Evolutionary conservation across 2,329 filamentous ascomycete genomes (phyloP).

Genomic region (Biscogniauxia sp.): DNA sequence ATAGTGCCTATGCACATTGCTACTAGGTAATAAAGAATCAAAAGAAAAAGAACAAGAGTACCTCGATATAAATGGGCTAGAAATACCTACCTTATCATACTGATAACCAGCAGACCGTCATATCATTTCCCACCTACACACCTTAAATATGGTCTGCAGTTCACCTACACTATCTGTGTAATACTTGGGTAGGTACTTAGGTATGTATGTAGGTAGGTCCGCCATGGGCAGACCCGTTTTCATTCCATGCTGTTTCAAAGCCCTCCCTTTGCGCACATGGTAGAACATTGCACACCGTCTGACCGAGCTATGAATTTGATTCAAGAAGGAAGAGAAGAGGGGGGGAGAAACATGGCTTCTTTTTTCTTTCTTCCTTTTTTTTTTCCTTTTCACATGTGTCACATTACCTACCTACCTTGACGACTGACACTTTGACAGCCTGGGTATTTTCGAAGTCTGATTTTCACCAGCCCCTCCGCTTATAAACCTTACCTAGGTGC

Average conservation of each 20-base stretch:
- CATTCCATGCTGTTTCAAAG: not conserved
- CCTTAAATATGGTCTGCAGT: not conserved
- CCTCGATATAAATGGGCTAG: not conserved
- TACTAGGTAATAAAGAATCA: too few species aligned
- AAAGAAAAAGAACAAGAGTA: too few species aligned
- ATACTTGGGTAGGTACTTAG: too few species aligned
- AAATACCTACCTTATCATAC: not conserved
- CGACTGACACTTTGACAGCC: not conserved
- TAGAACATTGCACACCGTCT: not conserved
- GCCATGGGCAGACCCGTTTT: not conserved
- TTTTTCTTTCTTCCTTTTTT: too few species aligned
- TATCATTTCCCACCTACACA: not conserved
- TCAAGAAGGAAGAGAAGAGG: not conserved
- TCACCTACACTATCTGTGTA: too few species aligned
- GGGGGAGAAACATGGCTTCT: too few species aligned
- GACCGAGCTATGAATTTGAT: not conserved
- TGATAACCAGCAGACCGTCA: not conserved
- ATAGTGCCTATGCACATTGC: too few species aligned
- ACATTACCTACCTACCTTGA: not conserved
- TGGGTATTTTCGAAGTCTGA: not conserved
- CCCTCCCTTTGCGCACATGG: not conserved
- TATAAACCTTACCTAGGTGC: too few species aligned
- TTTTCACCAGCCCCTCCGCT: conserved; percentile 1
- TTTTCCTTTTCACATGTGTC: not conserved
- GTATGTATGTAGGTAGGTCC: too few species aligned